Evolutionary conservation across 2,329 filamentous ascomycete species (phyloP).

Genomic region (Blastomyces gilchristii): DNA sequence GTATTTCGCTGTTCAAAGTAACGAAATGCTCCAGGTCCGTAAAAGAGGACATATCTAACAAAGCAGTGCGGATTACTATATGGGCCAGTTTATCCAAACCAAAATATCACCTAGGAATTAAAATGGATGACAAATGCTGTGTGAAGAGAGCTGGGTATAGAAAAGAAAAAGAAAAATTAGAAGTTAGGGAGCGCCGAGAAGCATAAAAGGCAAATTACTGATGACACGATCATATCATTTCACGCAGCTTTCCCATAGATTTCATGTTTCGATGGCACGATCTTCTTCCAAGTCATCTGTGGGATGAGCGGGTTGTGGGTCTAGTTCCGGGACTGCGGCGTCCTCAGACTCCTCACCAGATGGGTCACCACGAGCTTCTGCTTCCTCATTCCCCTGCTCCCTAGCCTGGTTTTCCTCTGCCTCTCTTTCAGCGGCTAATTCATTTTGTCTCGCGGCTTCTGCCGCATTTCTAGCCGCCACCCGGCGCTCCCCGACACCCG

Average conservation of each 20-base stretch:
- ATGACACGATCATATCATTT: background rate
- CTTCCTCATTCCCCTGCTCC: background rate
- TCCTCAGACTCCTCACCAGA: background rate
- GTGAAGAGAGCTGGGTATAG: constrained; percentile 1
- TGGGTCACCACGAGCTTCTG: background rate
- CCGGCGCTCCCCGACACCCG: constrained; percentile 52
- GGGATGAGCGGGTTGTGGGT: background rate
- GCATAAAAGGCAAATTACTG: background rate
- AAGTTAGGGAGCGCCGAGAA: background rate
- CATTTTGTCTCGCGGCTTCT: constrained; percentile 25
- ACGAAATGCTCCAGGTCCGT: background rate
- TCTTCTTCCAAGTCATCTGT: background rate
- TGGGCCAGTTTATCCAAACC: background rate
- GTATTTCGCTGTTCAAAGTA: background rate
- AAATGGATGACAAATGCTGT: background rate
- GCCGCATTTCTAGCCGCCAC: constrained; percentile 47
- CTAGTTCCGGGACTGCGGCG: background rate
- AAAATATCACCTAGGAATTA: background rate
- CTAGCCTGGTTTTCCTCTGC: constrained; percentile 9
- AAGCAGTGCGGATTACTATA: background rate
- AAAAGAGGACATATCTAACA: background rate
- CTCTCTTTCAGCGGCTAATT: constrained; percentile 7
- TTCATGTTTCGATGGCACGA: background rate
- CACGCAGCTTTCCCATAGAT: background rate
- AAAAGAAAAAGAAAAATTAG: background rate